Evolutionary conservation across 1,139 yeast genomes (phyloP).

Genomic region (Debaryomyces nepalensis): DNA sequence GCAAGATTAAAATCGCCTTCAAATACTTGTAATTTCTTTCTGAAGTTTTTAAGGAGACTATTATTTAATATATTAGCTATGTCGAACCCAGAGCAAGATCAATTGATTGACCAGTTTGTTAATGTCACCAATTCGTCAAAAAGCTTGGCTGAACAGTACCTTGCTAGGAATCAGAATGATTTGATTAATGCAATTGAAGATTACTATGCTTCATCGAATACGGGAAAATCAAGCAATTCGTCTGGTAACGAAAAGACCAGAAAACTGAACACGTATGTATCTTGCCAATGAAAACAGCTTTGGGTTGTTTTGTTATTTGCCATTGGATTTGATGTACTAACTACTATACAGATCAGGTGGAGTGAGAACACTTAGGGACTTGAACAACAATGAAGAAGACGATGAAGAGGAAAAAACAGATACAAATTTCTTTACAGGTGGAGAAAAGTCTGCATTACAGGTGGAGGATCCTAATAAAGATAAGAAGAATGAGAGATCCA

Average conservation of each 20-base stretch:
- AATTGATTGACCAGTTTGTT: slow-evolving; percentile 56
- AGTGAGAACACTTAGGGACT: slow-evolving; percentile 54
- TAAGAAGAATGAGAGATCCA: slow-evolving; percentile 48
- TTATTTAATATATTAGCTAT: slow-evolving; percentile 13
- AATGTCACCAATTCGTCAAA: slow-evolving; percentile 43
- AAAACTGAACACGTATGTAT: slow-evolving; percentile 16
- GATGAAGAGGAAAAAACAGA: slow-evolving; percentile 69
- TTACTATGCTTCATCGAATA: slow-evolving; percentile 31
- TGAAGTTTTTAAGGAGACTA: not conserved
- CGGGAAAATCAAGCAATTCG: slow-evolving; percentile 11
- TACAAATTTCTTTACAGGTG: slow-evolving; percentile 88
- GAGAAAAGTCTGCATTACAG: slow-evolving; percentile 91
- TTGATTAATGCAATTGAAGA: slow-evolving; percentile 50
- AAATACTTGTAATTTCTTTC: not conserved
- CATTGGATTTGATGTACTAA: not conserved
- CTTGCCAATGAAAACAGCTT: not conserved
- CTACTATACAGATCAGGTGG: slow-evolving; percentile 26
- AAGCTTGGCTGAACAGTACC: slow-evolving; percentile 48
- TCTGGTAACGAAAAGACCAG: slow-evolving; percentile 5
- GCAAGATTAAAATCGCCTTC: slow-evolving; percentile 18
- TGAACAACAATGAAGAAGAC: slow-evolving; percentile 49
- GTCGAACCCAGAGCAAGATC: slow-evolving; percentile 26
- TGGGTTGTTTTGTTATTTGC: too few species aligned
- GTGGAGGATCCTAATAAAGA: slow-evolving; percentile 89
- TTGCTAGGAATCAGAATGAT: slow-evolving; percentile 43